Conservation (phyloP, 257 asterid species). For the Solanum lycopersicoides region DNA sequence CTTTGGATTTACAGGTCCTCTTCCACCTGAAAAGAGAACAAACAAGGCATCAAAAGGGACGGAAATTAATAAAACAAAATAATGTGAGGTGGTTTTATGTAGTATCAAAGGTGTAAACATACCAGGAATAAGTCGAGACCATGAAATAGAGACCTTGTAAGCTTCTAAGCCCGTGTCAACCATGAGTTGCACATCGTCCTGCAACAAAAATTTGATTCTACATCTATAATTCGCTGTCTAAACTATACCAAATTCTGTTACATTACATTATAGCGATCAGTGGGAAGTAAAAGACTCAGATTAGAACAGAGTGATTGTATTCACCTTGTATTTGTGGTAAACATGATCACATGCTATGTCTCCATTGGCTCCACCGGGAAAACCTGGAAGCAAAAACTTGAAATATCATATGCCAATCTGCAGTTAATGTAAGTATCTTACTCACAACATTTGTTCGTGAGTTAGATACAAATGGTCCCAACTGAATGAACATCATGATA, state of each 20-base stretch:
- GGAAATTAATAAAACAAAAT: background rate
- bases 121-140: slow-evolving; percentile 23
- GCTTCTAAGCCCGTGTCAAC: background rate
- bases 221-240: background rate
- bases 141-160: slow-evolving; percentile 2
- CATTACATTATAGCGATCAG: background rate
- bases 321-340: slow-evolving; percentile 44
- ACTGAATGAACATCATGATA: background rate
- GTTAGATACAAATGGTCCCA: background rate
- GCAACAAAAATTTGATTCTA: background rate
- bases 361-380: slow-evolving; percentile 20
- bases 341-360: slow-evolving; percentile 34
- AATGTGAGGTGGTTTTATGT: background rate
- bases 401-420: background rate
- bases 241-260: background rate
- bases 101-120: background rate
- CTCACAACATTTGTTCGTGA: background rate
- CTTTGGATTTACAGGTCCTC: slow-evolving; percentile 15
- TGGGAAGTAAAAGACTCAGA: background rate
- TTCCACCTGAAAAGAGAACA: slow-evolving; percentile 10
- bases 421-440: background rate
- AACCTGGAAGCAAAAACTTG: slow-evolving; percentile 17
- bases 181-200: background rate
- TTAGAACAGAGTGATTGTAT: background rate
- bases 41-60: slow-evolving; percentile 5